Conservation (phyloP, 1,139 yeast genomes). For the Blastobotrys niveus region DNA sequence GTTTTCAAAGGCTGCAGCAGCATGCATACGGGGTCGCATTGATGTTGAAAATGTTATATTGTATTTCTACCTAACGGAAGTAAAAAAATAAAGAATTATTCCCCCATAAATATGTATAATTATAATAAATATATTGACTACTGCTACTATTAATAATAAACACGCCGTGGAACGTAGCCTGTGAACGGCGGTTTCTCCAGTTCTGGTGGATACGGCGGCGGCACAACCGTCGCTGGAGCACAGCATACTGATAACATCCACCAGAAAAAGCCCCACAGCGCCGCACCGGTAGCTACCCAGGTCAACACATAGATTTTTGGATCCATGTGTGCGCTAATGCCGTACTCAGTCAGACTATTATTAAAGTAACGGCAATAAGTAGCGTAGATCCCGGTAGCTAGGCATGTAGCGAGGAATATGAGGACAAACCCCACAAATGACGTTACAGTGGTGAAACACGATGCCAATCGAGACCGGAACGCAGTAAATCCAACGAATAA, state of each 20-base stretch:
- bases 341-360: conserved; percentile 32
- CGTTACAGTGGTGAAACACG: conserved; percentile 34
- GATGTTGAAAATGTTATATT: no score
- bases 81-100: no score
- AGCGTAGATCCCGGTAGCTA: conserved; percentile 43
- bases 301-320: conserved; percentile 38
- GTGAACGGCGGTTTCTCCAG: conserved; percentile 29
- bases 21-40: no score
- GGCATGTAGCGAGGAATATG: conserved; percentile 36
- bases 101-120: no score
- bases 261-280: conserved; percentile 37
- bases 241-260: conserved; percentile 42
- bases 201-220: conserved; percentile 18
- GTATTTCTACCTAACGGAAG: no score
- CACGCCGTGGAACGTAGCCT: conserved; percentile 25
- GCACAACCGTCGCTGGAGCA: conserved; percentile 9
- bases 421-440: conserved; percentile 31
- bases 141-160: conserved; percentile 2
- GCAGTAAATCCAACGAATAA: conserved; percentile 39
- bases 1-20: no score
- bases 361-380: conserved; percentile 39
- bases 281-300: conserved; percentile 43
- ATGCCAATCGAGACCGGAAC: conserved; percentile 34
- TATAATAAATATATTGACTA: background rate
- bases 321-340: conserved; percentile 39